These are phyloP conservation scores for Helianthus annuus DNA, from an alignment of 129 eudicot genomes.

Conservation along the genomic window HanXRQr2.0-SUNRISE NC_035440.2:41239367-41239866, in stretches of 20 bases:
- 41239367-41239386: neutral
- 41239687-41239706: neutral
- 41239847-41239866: slow-evolving; percentile 10
- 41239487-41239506: slow-evolving; percentile 15
- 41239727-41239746: slow-evolving; percentile 27
- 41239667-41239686: neutral
- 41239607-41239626: neutral
- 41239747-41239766: too few relatives aligned
- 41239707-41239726: slow-evolving; percentile 14
- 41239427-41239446: neutral
- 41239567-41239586: neutral
- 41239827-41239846: slow-evolving; percentile 17
- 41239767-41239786: neutral
- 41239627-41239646: neutral
- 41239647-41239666: neutral
- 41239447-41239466: neutral
- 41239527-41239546: slow-evolving; percentile 1
- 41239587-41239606: neutral
- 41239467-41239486: neutral
- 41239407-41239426: neutral
- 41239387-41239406: neutral
- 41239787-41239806: neutral
- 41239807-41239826: slow-evolving; percentile 24
- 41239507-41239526: slow-evolving; percentile 9
- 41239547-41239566: neutral